Conservation (phyloP, 176 grass and related monocot species). For the Avena eriantha region DNA sequence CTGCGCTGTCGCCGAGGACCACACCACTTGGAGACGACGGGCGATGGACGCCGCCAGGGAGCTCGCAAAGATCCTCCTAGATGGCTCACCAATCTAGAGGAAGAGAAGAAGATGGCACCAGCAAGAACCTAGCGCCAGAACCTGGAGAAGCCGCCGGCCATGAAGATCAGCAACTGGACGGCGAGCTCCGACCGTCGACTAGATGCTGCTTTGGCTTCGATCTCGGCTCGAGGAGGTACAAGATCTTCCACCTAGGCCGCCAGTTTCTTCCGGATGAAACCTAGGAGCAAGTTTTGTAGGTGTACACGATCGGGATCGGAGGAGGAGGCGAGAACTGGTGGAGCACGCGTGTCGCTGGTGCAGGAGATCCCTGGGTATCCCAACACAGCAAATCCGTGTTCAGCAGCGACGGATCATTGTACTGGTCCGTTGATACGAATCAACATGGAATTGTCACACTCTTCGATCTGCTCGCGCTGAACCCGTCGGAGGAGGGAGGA, state of each 20-base stretch:
- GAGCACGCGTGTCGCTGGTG: background rate
- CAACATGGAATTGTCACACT: background rate
- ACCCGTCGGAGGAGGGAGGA: too few species aligned
- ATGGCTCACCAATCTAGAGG: too few species aligned
- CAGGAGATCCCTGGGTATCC: too few species aligned
- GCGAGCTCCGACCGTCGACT: too few species aligned
- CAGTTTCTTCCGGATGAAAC: background rate
- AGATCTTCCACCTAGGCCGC: background rate
- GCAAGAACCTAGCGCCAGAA: too few species aligned
- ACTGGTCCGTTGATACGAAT: background rate
- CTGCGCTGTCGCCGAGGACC: too few species aligned
- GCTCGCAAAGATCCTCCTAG: too few species aligned
- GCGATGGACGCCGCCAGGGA: too few species aligned
- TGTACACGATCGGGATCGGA: background rate
- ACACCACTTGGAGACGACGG: too few species aligned
- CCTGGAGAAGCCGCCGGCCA: too few species aligned
- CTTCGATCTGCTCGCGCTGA: background rate
- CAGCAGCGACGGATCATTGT: background rate
- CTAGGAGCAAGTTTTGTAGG: background rate
- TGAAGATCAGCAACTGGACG: too few species aligned
- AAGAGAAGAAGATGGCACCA: too few species aligned
- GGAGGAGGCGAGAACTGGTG: background rate
- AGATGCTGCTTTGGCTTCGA: constrained; percentile 24
- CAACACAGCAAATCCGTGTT: background rate
- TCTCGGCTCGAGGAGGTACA: background rate